Percentiles rank a stretch among this genome's conserved stretches.
These are phyloP conservation scores for Lactifluus subvellereus DNA, from an alignment of 768 basidiomycete species.

Conservation along the genomic window DNA sequence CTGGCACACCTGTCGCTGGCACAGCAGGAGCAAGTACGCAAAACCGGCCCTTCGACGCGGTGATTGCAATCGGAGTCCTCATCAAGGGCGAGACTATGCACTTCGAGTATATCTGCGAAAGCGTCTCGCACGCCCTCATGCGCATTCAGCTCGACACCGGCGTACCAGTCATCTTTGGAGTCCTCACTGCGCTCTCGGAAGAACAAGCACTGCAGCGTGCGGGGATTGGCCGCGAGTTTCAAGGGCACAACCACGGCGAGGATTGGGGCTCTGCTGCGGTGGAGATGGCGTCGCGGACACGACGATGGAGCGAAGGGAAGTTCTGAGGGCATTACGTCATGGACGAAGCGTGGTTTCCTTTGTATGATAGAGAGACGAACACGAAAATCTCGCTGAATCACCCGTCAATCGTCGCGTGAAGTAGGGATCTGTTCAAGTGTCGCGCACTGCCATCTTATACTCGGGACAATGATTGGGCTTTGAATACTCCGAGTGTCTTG, in stretches of 20 bases:
- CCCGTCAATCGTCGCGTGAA: background rate
- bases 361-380: constrained; percentile 5
- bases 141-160: constrained; percentile 89
- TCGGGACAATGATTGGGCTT: background rate
- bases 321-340: constrained; percentile 34
- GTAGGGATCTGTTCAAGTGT: background rate
- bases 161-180: constrained; percentile 93
- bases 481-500: background rate
- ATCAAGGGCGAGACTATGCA: constrained; percentile 99
- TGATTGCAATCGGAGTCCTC: constrained; percentile 95
- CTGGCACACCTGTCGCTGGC: constrained; percentile 47
- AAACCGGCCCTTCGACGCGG: constrained; percentile 78
- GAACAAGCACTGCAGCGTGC: constrained; percentile 93
- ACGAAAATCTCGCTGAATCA: background rate
- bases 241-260: constrained; percentile 95
- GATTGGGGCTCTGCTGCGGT: constrained; percentile 98
- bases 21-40: constrained; percentile 34
- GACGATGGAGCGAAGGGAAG: constrained; percentile 64
- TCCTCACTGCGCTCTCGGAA: constrained; percentile 86
- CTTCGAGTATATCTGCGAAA: constrained; percentile 98
- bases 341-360: background rate
- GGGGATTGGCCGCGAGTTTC: constrained; percentile 66
- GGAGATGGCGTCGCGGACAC: constrained; percentile 73
- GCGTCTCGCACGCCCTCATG: constrained; percentile 93
- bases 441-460: background rate